Base-by-base conservation (phyloP, 768 basidiomycete species). In the Royoungia palumana region DNA sequence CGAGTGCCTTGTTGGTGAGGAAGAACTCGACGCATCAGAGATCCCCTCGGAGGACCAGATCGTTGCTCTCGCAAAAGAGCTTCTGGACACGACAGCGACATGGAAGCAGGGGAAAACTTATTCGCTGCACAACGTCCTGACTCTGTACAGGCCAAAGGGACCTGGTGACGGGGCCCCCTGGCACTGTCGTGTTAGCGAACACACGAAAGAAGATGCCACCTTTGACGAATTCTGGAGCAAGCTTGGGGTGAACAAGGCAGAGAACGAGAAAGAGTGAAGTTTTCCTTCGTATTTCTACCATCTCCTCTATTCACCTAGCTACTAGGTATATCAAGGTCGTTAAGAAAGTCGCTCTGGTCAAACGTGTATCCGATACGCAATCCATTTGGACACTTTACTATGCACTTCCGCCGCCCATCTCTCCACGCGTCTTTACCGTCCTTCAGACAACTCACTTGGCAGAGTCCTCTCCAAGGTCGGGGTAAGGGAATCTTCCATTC, bases 161-260 rank as follows among this genome's bases (percentile, higher is more conserved):
- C 65, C 75, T 12, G 74, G 64, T 6, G 83, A 84, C 51, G 79
- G 74, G 21, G 80, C 83, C 30, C 65, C 75, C 3, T 90, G 87
- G 87, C 76, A 86, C 57, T 79, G 78, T 61, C 78, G 87, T 20
- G 63, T 81, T 49, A 87, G 86, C 59, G 76, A 78, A 58, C 88
- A 90, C 65, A 63, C 75, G 12, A 60, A 74, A 6, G 72, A 79
- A n/a, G 85, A 89, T 46, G 81, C 76, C 9, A 81, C 82, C 1
- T 89, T 90, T 62, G 83, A 87, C 54, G 77, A 81, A 55, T 70
- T 89, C 56, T 89, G 88, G 88, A 73, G 71, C 34, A 83, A 79
- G 56, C 65, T 89, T 13, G 85, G 82, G 0, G 67, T 68, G 46
- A 73, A 87, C 68, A 88, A 89, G 60, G 77, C 83, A 16, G 65